These are phyloP conservation scores for Aureobasidium lini DNA, from an alignment of 2,329 filamentous ascomycete genomes.

Conservation along the genomic window DNA sequence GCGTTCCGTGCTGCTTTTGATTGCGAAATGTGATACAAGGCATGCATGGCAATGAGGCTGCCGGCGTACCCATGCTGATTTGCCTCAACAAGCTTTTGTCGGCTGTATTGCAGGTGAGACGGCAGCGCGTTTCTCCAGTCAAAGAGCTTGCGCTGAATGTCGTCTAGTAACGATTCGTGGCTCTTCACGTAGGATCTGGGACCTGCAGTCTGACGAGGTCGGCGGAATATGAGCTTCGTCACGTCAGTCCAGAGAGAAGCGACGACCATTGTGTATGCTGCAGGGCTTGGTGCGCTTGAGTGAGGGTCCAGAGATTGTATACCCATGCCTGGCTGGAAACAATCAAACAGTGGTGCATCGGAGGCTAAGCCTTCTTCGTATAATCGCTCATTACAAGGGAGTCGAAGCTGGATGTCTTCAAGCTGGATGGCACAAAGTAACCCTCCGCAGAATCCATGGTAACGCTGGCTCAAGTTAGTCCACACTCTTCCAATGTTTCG, in stretches of 20 bases:
- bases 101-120: slow-evolving; percentile 45
- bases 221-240: slow-evolving; percentile 51
- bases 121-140: slow-evolving; percentile 55
- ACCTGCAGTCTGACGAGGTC: slow-evolving; percentile 35
- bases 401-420: slow-evolving; percentile 58
- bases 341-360: slow-evolving; percentile 53
- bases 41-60: slow-evolving; percentile 56
- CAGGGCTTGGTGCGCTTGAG: background rate
- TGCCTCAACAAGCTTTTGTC: slow-evolving; percentile 51
- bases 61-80: slow-evolving; percentile 48
- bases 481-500: background rate
- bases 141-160: slow-evolving; percentile 45
- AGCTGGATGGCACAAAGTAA: slow-evolving; percentile 49
- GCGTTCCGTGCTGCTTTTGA: slow-evolving; percentile 60
- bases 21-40: slow-evolving; percentile 57
- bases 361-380: slow-evolving; percentile 56
- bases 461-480: slow-evolving; percentile 35
- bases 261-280: slow-evolving; percentile 11
- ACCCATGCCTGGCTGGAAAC: background rate
- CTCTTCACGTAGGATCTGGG: slow-evolving; percentile 35
- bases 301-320: background rate
- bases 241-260: slow-evolving; percentile 59
- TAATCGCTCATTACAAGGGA: slow-evolving; percentile 54
- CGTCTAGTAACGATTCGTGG: slow-evolving; percentile 47
- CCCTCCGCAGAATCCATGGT: slow-evolving; percentile 50